phyloP scores from a whole-genome alignment of 176 grass and related monocot genomes.

The Triticum aestivum region IWGSC_CS_RefSeq_v2.1 NC_057795.1:424607141-424607640 shows the following conservation, averaged over 20 bases:
- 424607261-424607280: too few species aligned
- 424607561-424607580: background rate
- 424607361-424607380: too few species aligned
- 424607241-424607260: too few species aligned
- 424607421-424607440: background rate
- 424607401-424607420: constrained; percentile 9
- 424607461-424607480: background rate
- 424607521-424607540: background rate
- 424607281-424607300: too few species aligned
- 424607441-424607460: background rate
- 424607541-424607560: background rate
- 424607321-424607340: too few species aligned
- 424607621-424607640: background rate
- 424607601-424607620: background rate
- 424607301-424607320: too few species aligned
- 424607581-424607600: constrained; percentile 7
- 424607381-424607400: background rate
- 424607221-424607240: too few species aligned
- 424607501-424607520: background rate
- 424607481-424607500: background rate
- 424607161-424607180: too few species aligned
- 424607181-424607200: too few species aligned
- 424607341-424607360: too few species aligned
- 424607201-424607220: too few species aligned
- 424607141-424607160: too few species aligned